Conservation (phyloP, 345 rosid species). For the Populus pruinosa region DNA sequence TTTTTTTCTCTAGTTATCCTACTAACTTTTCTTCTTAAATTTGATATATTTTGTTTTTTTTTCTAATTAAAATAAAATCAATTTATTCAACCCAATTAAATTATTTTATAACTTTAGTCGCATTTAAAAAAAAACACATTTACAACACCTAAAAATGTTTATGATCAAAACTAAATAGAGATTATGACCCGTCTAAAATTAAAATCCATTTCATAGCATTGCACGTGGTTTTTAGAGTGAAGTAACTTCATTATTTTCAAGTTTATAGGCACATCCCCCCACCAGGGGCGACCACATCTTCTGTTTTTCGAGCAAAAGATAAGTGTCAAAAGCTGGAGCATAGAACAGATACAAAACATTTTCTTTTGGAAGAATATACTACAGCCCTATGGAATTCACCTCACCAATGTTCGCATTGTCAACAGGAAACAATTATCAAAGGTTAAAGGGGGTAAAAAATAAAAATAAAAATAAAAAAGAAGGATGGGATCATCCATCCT, state of each 20-base stretch:
- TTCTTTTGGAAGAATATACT: constrained; percentile 23
- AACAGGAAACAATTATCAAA: constrained; percentile 26
- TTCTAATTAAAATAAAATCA: too few relatives aligned
- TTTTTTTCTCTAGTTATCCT: too few relatives aligned
- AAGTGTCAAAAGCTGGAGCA: neutral
- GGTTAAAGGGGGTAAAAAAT: constrained; percentile 3
- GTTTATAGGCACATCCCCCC: neutral
- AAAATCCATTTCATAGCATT: neutral
- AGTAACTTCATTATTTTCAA: neutral
- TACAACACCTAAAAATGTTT: too few relatives aligned
- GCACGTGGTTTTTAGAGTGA: neutral
- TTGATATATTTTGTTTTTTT: too few relatives aligned
- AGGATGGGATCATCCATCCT: constrained; percentile 23
- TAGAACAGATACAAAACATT: constrained; percentile 1
- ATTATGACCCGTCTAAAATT: neutral
- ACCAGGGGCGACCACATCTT: too few relatives aligned
- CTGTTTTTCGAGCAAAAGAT: neutral
- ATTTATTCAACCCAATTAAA: too few relatives aligned
- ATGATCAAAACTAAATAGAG: neutral
- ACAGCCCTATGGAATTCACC: constrained; percentile 19
- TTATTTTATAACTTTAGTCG: too few relatives aligned
- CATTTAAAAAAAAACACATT: too few relatives aligned
- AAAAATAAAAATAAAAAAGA: neutral
- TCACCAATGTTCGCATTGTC: constrained; percentile 20
- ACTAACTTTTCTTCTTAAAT: too few relatives aligned